Evolutionary conservation across 495 filamentous ascomycete genomes (phyloP), one percentile per base, ranked within the genome.

Genomic region (Niebla homalea): DNA sequence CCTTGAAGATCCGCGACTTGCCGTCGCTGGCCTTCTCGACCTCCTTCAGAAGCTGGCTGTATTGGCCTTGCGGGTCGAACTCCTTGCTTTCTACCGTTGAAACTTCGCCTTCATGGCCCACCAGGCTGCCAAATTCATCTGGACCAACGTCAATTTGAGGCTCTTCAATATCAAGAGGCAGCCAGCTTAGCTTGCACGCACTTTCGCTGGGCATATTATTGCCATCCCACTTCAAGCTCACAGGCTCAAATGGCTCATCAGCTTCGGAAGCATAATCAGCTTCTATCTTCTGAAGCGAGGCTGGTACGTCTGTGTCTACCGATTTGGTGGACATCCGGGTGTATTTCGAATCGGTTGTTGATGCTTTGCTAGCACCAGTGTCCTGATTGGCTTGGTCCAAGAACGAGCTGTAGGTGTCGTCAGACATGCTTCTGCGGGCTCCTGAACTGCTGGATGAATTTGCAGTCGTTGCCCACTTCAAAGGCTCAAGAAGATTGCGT

Each of bases 361-460:
- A 46, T 15, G 59, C 48, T 21, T 63, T 66, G 50, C 63, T 67
- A 16, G 66, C 70, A 50, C 71, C 68, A 16, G 76, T 77, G 61
- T 85, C 79, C 60, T 76, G 64, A 66, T 90, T 92, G 38, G 87
- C 87, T 65, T 90, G 89, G 63, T 92, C 70, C 44, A 94, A 71
- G 62, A 94, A 93, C 57, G 78, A 68, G 64, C 77, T 72, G 72
- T 93, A 94, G 56, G 79, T 79, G 44, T 84, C 79, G 70, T 94
- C 87, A 19, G 83, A 82, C 45, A 48, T 48, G 23, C 22, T 35
- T 5, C 29, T 32, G 29, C 29, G 29, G 29, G 8, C 29, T 32
- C 14, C 29, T 32, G 29, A 8, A 7, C 29, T 32, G 29, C 7
- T 32, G 1, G 29, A 8, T 32, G 10, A 12, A 7, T 32, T 32